Conservation (phyloP, 306 rosid species). For the Amphicarpaea edgeworthii region DNA sequence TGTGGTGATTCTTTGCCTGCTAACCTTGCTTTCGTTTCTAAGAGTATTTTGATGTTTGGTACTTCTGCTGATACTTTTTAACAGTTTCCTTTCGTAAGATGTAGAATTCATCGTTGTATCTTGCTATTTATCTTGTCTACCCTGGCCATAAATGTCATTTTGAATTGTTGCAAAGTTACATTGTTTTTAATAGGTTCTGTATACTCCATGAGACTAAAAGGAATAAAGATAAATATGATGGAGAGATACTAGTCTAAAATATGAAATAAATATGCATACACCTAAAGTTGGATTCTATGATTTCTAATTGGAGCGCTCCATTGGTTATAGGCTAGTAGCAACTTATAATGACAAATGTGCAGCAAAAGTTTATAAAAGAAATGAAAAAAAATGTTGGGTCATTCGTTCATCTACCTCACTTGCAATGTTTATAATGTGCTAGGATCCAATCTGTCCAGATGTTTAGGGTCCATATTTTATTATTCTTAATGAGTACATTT, state of each 20-base stretch:
- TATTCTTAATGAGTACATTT: background rate
- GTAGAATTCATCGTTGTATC: too few species aligned
- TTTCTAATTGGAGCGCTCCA: constrained; percentile 5
- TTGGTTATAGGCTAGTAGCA: constrained; percentile 12
- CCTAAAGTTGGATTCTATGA: too few species aligned
- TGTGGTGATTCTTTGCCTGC: constrained; percentile 33
- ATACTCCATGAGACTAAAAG: too few species aligned
- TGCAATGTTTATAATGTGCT: constrained; percentile 25
- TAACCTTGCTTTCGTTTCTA: constrained; percentile 29
- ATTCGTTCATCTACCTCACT: constrained; percentile 30
- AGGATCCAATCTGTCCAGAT: constrained; percentile 33
- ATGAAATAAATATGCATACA: too few species aligned
- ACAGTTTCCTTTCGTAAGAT: too few species aligned
- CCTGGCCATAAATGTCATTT: too few species aligned
- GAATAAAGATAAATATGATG: too few species aligned
- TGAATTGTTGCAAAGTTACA: too few species aligned
- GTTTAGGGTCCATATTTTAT: background rate
- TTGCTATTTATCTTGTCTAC: too few species aligned
- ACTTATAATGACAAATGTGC: constrained; percentile 28
- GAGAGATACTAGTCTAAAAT: too few species aligned
- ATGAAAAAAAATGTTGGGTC: background rate
- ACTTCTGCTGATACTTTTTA: too few species aligned
- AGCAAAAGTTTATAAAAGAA: background rate
- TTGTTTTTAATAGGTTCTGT: too few species aligned
- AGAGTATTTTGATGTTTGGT: constrained; percentile 2